Conservation (phyloP, 2,329 filamentous ascomycete species). For the Stemphylium beticola region DNA sequence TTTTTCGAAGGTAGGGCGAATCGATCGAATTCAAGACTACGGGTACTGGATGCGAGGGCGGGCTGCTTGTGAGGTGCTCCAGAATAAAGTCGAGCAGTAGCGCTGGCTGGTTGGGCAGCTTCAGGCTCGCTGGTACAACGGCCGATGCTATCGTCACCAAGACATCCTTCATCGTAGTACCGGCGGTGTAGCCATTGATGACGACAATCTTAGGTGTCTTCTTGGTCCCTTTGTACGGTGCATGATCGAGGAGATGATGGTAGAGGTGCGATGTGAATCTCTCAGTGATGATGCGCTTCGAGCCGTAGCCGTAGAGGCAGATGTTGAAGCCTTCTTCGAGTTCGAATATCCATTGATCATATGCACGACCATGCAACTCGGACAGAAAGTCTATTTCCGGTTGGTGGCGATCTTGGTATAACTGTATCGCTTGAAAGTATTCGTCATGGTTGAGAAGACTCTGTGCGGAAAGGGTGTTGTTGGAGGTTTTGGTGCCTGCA, state of each 20-base stretch:
- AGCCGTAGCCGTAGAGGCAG: conserved; percentile 87
- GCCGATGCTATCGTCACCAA: conserved; percentile 71
- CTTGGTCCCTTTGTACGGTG: conserved; percentile 37
- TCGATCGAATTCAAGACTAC: conserved; percentile 89
- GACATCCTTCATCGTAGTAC: conserved; percentile 71
- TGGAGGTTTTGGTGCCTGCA: conserved; percentile 81
- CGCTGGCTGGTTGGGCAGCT: conserved; percentile 68
- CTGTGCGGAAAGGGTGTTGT: conserved; percentile 78
- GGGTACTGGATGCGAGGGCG: conserved; percentile 58
- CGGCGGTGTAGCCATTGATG: conserved; percentile 81
- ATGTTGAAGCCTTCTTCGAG: conserved; percentile 84
- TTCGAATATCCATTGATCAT: conserved; percentile 93
- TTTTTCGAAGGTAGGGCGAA: conserved; percentile 74
- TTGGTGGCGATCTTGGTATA: conserved; percentile 71
- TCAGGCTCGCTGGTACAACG: conserved; percentile 59
- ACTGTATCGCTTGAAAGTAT: conserved; percentile 75
- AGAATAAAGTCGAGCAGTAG: conserved; percentile 73
- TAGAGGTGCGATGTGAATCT: conserved; percentile 77
- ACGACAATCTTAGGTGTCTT: conserved; percentile 72
- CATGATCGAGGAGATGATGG: conserved; percentile 43
- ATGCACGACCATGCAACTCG: conserved; percentile 78
- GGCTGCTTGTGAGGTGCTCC: conserved; percentile 60
- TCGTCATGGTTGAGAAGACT: conserved; percentile 87
- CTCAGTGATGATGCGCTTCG: conserved; percentile 77
- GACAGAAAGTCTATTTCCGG: conserved; percentile 74